Evolutionary conservation across 441 rosid species (phyloP).

Genomic region (Hypseocharis bilobata): DNA sequence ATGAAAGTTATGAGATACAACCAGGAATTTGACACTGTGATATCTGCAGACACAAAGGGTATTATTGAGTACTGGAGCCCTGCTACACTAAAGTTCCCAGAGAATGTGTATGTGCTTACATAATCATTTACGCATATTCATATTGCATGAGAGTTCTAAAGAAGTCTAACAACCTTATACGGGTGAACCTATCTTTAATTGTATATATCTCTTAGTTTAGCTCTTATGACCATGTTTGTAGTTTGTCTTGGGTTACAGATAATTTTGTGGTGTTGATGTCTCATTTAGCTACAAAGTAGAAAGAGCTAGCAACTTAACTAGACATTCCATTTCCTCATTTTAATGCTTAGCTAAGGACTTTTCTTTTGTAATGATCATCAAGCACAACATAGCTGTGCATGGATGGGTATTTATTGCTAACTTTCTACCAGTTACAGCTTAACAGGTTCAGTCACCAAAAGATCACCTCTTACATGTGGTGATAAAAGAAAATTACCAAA

Average conservation of each 20-base stretch:
- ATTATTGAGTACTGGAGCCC: conserved; percentile 83
- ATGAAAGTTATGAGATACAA: conserved; percentile 73
- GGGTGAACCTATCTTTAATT: too few relatives aligned
- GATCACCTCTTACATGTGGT: too few relatives aligned
- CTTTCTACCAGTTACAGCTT: too few relatives aligned
- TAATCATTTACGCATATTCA: not conserved
- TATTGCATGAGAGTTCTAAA: not conserved
- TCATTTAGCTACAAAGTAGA: not conserved
- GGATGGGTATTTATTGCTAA: not conserved
- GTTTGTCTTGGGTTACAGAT: not conserved
- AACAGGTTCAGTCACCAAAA: too few relatives aligned
- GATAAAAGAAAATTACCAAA: too few relatives aligned
- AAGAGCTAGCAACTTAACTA: not conserved
- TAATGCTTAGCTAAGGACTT: not conserved
- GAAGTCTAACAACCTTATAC: not conserved
- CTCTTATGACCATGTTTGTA: not conserved
- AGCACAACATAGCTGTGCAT: not conserved
- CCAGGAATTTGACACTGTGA: conserved; percentile 53
- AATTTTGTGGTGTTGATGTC: not conserved
- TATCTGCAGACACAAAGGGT: conserved; percentile 74
- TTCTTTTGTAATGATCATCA: not conserved
- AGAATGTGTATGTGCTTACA: conserved; percentile 51
- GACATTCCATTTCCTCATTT: not conserved
- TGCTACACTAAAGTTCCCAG: conserved; percentile 62
- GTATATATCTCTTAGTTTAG: not conserved